Percentiles rank a stretch among this genome's conserved stretches.
Evolutionary conservation across 2,329 filamentous ascomycete genomes (phyloP).

Genomic region (Purpureocillium takamizusanense): DNA sequence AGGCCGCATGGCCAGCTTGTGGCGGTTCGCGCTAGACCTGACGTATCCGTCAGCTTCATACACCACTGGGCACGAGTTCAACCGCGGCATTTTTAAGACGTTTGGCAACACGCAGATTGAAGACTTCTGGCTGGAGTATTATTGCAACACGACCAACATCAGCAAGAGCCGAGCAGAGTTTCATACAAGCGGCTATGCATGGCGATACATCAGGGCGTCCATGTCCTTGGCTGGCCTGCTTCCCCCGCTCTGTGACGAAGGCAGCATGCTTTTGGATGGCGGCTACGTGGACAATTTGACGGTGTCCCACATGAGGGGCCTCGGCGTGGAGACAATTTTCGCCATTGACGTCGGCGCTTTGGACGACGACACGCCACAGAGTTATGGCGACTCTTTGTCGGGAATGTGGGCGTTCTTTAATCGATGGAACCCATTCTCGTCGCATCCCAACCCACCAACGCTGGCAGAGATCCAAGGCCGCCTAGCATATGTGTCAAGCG

Average conservation of each 20-base stretch:
- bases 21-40: conserved; percentile 93
- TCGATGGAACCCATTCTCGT: conserved; percentile 92
- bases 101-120: conserved; percentile 97
- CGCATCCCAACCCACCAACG: conserved; percentile 83
- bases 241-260: conserved; percentile 91
- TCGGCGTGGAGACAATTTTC: conserved; percentile 91
- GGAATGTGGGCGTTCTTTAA: conserved; percentile 94
- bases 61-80: conserved; percentile 97
- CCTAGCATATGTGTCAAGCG: conserved; percentile 87
- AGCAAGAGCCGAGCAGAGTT: conserved; percentile 87
- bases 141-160: conserved; percentile 99
- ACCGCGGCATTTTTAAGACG: conserved; percentile 96
- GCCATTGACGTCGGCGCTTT: conserved; percentile 89
- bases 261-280: conserved; percentile 91
- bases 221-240: conserved; percentile 93
- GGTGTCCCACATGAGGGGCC: conserved; percentile 90
- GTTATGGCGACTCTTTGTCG: conserved; percentile 87
- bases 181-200: conserved; percentile 93
- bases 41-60: conserved; percentile 96
- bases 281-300: conserved; percentile 97
- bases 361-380: conserved; percentile 85
- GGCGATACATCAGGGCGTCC: conserved; percentile 91
- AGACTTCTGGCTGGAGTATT: conserved; percentile 98
- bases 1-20: conserved; percentile 97
- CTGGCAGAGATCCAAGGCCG: conserved; percentile 92